These are phyloP conservation scores for Cladobotryum protrusum DNA, from an alignment of 2,329 filamentous ascomycete species.

Conservation along the genomic window DNA sequence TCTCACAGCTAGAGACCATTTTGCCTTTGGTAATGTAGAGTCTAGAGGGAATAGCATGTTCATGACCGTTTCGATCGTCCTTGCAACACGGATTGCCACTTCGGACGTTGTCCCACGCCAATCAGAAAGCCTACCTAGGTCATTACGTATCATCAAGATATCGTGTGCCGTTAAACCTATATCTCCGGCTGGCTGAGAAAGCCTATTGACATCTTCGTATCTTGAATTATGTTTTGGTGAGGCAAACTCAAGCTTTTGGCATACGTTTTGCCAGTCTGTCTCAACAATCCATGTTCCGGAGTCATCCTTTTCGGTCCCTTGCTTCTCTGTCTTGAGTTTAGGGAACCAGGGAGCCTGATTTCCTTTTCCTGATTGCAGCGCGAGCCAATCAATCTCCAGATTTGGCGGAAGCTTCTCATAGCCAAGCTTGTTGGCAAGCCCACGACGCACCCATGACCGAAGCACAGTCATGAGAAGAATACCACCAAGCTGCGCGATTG, in stretches of 20 bases:
- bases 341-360: too few species aligned
- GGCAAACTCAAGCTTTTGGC: too few species aligned
- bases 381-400: constrained; percentile 4
- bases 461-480: neutral
- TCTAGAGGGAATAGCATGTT: neutral
- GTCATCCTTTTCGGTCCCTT: too few species aligned
- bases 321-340: too few species aligned
- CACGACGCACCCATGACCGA: constrained; percentile 2
- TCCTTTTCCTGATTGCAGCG: neutral
- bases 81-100: constrained; percentile 11
- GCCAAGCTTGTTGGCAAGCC: neutral
- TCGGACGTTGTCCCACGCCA: neutral
- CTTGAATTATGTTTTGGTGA: too few species aligned
- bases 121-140: neutral
- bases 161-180: neutral
- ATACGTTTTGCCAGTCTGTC: too few species aligned
- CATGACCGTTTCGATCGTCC: constrained; percentile 15
- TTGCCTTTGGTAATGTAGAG: too few species aligned
- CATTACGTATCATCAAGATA: neutral
- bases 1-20: too few species aligned
- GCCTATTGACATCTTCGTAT: too few species aligned
- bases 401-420: neutral
- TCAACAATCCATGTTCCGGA: too few species aligned
- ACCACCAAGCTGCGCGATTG: neutral
- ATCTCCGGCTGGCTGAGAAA: too few species aligned